A percentile compares a stretch with the other conserved stretches of the same genome.
Conservation (phyloP, 1,284 basidiomycete species). For the Pseudozyma pruni region DNA sequence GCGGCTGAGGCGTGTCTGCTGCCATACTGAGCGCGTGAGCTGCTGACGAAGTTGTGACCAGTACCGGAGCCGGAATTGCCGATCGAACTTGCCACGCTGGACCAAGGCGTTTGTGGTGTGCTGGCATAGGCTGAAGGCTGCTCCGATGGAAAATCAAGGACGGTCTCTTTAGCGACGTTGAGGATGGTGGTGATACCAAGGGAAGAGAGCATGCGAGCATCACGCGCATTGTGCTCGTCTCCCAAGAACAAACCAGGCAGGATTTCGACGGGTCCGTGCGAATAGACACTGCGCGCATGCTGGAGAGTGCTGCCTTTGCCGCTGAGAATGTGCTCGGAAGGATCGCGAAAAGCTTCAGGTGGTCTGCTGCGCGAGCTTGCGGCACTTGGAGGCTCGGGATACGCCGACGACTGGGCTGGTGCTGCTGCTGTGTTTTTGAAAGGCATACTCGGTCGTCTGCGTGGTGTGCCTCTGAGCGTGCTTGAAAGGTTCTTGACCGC, state of each 20-base stretch:
- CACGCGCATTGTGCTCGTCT: conserved; percentile 89
- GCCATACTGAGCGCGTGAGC: conserved; percentile 1
- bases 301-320: conserved; percentile 62
- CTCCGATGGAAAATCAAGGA: conserved; percentile 41
- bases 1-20: neutral
- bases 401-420: neutral
- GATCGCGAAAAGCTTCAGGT: conserved; percentile 58
- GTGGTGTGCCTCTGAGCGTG: conserved; percentile 59
- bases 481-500: conserved; percentile 55
- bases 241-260: conserved; percentile 91
- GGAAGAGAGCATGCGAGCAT: conserved; percentile 78
- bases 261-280: conserved; percentile 85
- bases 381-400: conserved; percentile 28
- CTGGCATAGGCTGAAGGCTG: conserved; percentile 1
- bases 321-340: conserved; percentile 61
- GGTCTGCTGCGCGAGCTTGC: conserved; percentile 34
- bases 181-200: conserved; percentile 83
- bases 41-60: neutral
- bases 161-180: conserved; percentile 84
- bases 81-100: conserved; percentile 5
- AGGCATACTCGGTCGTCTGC: conserved; percentile 59
- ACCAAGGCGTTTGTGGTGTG: conserved; percentile 16
- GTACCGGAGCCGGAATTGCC: neutral
- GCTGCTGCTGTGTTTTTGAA: conserved; percentile 25
- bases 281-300: conserved; percentile 72